Evolutionary conservation across 345 rosid species (phyloP), one percentile per base, ranked within the genome.

Genomic region (Laguncularia racemosa): DNA sequence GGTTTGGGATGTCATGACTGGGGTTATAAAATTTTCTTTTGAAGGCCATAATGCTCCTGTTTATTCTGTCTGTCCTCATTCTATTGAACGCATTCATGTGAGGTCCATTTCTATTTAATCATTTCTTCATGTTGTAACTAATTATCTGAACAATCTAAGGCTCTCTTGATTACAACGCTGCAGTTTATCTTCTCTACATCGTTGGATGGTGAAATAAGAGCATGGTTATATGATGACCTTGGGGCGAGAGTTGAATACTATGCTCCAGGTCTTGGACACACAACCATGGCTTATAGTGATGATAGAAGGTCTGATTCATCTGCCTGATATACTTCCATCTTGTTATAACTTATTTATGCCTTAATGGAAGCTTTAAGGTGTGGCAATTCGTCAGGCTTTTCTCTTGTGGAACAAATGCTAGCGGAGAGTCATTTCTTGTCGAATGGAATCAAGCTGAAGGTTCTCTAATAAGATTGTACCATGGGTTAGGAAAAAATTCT

Each of bases 1-100:
- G 96, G 89, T 82, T 55, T 89, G 95, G 95, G 84, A 81, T 57
- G 67, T 74, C 55, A 26, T 38, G 48, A 76, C 66, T 20, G 97
- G 91, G 13, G 55, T 58, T 52, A 84, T 73, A 56, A 67, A 71
- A 45, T 68, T 53, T 73, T 71, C 81, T 44, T 86, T 86, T 67
- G 89, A 82, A 77, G 97, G 97, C 60, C 97, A 89, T 60, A 72
- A 71, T 56, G 83, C 85, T 53, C 68, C 95, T 3, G 89, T 89
- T 49, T 72, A 79, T 76, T 89, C 97, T 54, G 59, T 89, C 61
- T 75, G 79, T 63, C 87, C 95, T 59, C 83, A 80, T 68, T 63
- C 67, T 59, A 80, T 77, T 70, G 82, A 78, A 55, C 73, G 68
- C n/a, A 66, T 80, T 66, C 76, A 84, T 58, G 88, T 82, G 69